Evolutionary conservation across 257 asterid genomes (phyloP), one percentile per base, ranked within the genome.

Genomic region (Vinca minor): DNA sequence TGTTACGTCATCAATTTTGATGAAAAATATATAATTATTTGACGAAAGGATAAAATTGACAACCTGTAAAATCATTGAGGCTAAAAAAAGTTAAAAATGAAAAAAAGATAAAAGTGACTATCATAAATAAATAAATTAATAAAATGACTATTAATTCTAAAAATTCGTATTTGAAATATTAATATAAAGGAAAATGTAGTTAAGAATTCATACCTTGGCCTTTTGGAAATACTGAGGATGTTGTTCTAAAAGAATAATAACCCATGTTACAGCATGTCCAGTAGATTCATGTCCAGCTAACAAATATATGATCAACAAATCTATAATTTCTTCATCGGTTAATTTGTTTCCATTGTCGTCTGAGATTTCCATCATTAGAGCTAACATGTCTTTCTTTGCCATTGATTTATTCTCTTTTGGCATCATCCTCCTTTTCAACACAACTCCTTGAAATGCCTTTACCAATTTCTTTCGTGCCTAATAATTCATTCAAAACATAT

Each of bases 241-340:
- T 25, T 59, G 49, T 47, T 68, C 41, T 23, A 59, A 29, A 36
- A 15, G 26, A 3, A 48, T 59, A 59, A 48, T 34, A 11, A 38
- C 52, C 67, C 72, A 68, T 48, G 66, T 55, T 35, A 46, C 50
- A 34, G 60, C 34, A 26, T 59, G 72, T 2, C 39, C 72, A 11
- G 67, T 44, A 0, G 61, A 41, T 59, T 68, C 67, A 45, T 68
- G 66, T 2, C 61, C 72, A 14, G 72, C 52, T 45, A 46, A 45
- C 28, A 38, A 42, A 4, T 34, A 59, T 41, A 59, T 63, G 29
- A 59, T 36, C 21, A 68, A 3, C 32, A 59, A 15, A 39, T 68
- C 61, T 8, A 68, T 35, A 21, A 68, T 59, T 66, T 68, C 61
- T 23, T 68, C 66, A 3, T 68, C 72, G 32, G 31, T 31, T 4